These are phyloP conservation scores for Cadophora luteo-olivacea DNA, from an alignment of 2,329 filamentous ascomycete genomes.

Conservation along the genomic window DNA sequence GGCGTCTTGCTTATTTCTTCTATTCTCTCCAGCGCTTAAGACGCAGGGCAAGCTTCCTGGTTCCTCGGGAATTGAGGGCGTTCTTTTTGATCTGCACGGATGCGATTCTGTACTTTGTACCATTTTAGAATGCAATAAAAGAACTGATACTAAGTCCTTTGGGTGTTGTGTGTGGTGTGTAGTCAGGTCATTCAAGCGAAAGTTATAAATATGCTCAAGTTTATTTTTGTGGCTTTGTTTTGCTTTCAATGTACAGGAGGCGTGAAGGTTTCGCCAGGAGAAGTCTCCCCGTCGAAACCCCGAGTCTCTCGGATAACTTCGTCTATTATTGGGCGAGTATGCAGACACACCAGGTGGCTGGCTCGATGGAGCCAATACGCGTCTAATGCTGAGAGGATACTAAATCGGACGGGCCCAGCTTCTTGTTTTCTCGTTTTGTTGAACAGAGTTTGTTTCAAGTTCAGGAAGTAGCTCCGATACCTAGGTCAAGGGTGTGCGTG, in stretches of 20 bases:
- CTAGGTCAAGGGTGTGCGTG: neutral
- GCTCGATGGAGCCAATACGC: too few species aligned
- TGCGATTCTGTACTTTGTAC: neutral
- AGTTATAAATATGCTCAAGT: too few species aligned
- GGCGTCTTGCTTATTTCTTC: constrained; percentile 7
- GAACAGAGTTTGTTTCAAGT: neutral
- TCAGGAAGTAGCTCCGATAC: neutral
- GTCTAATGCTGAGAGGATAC: neutral
- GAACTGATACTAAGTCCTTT: neutral
- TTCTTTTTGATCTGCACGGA: neutral
- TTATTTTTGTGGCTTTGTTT: neutral
- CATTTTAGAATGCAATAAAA: constrained; percentile 11
- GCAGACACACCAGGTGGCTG: too few species aligned
- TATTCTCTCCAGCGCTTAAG: neutral
- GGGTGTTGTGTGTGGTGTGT: neutral
- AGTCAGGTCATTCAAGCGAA: neutral
- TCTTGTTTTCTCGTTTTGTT: neutral
- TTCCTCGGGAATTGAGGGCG: constrained; percentile 1
- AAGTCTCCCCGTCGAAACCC: too few species aligned
- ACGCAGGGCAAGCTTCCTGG: neutral
- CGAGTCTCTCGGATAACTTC: too few species aligned
- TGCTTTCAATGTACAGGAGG: neutral
- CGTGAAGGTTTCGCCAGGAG: too few species aligned
- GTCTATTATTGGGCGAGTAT: too few species aligned
- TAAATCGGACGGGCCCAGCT: neutral